Base-by-base conservation (phyloP, 768 basidiomycete genomes). In the Suillus placidus region DNA sequence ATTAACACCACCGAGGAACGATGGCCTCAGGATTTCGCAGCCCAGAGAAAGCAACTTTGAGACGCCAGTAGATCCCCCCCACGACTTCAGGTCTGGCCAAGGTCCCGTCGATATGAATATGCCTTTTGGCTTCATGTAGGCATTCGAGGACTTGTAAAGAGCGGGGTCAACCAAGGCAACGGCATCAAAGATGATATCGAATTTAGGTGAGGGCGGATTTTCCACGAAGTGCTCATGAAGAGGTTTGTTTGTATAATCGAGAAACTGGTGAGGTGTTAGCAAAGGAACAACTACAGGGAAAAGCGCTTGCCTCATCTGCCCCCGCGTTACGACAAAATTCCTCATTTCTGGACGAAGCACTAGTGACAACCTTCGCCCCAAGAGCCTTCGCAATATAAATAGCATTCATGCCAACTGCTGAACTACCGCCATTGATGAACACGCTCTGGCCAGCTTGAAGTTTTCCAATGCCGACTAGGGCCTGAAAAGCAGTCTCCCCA, bases 401-500 rank as follows among this genome's bases (percentile, higher is more conserved):
- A 1, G 89, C 91, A 68, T 84, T 84, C n/a, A 82, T 78, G 5
- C 91, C 92, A 1, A 92, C 88, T 14, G 86, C 77, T 1, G 88
- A 85, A 60, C 87, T 88, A 5, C 89, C 92, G 0, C 91, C 91
- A 64, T 90, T 88, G 70, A 94, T 79, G 68, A 93, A 84, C 4
- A 93, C 78, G 2, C 82, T 81, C 70, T 88, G 87, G 1, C 84
- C 87, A 30, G 78, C 70, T 71, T 90, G 83, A n/a, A 90, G 72
- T 35, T 83, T 78, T 1, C 78, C 84, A 1, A 79, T 72, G 0
- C 80, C 71, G 52, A 85, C 77, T 7, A 93, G 80, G 0, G 80
- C 83, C 66, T 87, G 83, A 64, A 86, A 82, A 0, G 89, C 87
- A 0, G 91, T 91, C 54, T 84, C 67, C 3, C 80, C 86, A 1